Evolutionary conservation across 371 early-diverging fungal genomes (phyloP).

Genomic region (Lichtheimia hyalospora): DNA sequence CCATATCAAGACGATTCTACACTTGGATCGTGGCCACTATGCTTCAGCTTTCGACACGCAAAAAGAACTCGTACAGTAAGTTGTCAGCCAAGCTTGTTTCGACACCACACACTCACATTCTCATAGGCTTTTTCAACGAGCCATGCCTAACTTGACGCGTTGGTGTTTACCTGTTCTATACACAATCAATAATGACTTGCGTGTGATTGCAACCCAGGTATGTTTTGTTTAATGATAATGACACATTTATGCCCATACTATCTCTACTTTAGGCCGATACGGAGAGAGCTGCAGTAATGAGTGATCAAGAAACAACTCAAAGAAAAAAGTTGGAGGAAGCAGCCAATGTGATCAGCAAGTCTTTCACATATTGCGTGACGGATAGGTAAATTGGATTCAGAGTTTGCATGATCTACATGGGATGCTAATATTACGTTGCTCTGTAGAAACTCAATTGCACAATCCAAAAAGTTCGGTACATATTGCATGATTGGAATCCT

Average conservation of each 20-base stretch:
- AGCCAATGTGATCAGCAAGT: conserved; percentile 83
- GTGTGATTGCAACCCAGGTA: conserved; percentile 42
- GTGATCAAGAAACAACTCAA: conserved; percentile 24
- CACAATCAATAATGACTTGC: conserved; percentile 57
- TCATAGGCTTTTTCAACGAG: conserved; percentile 45
- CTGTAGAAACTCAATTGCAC: conserved; percentile 38
- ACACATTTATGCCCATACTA: neutral
- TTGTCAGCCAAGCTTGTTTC: neutral
- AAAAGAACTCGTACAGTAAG: conserved; percentile 54
- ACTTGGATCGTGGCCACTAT: conserved; percentile 32
- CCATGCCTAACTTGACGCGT: conserved; percentile 38
- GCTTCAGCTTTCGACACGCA: conserved; percentile 56
- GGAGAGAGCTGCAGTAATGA: neutral
- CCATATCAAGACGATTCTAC: conserved; percentile 47
- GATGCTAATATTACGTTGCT: neutral
- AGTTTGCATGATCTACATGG: neutral
- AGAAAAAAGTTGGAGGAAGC: conserved; percentile 77
- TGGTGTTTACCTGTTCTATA: conserved; percentile 60
- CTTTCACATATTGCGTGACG: conserved; percentile 82
- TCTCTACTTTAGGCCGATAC: conserved; percentile 56
- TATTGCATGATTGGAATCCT: conserved; percentile 82
- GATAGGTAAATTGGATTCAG: conserved; percentile 59
- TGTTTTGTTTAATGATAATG: neutral
- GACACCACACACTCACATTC: neutral
- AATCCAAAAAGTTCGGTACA: conserved; percentile 90